Evolutionary conservation across 768 basidiomycete species (phyloP), one percentile per base, ranked within the genome.

Genomic region (Peribolospora baueri): DNA sequence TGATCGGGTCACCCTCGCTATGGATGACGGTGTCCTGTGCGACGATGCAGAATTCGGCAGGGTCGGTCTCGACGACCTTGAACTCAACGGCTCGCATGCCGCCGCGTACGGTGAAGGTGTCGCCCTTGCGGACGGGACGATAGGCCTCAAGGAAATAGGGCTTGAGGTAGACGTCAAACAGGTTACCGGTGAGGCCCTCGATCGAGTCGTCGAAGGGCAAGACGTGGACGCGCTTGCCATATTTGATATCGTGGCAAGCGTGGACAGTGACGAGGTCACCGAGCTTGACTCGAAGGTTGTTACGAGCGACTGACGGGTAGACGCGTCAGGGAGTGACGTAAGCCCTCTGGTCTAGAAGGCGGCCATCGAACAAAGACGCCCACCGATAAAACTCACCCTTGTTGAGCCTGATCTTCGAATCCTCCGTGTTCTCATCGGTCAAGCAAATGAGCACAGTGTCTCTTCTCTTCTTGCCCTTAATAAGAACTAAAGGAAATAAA

Each of bases 141-240:
- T 91, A 91, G n/a, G 82, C 82, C 69, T 98, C 91, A 7, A 95
- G 76, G 81, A 98, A 98, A 69, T 98, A 98, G 1, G 91, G 93
- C 74, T 72, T 93, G 58, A 98, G 78, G 71, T 90, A 97, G 51
- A 97, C 91, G 65, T 98, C 93, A 65, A 97, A 98, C 61, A 98
- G 77, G 72, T 98, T 97, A 43, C 93, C 93, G 61, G 85, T 90
- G 53, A 98, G 75, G 62, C 91, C 93, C 72, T 98, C 93, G 58
- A 97, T 73, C 5, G 93, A 97, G 72, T 98, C 93, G 63, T 95
- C 93, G 65, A 98, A 97, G 2, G 93, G 93, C 11, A 98, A 74
- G 57, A 98, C 76, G 66, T 97, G 93, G 46, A 98, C 78, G 54
- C 91, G 81, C 68, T 98, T 97, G 61, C 93, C 93, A 68, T 98